Evolutionary conservation across 805 yeast genomes (phyloP), one percentile per base, ranked within the genome.

Genomic region (Candida tammaniensis): DNA sequence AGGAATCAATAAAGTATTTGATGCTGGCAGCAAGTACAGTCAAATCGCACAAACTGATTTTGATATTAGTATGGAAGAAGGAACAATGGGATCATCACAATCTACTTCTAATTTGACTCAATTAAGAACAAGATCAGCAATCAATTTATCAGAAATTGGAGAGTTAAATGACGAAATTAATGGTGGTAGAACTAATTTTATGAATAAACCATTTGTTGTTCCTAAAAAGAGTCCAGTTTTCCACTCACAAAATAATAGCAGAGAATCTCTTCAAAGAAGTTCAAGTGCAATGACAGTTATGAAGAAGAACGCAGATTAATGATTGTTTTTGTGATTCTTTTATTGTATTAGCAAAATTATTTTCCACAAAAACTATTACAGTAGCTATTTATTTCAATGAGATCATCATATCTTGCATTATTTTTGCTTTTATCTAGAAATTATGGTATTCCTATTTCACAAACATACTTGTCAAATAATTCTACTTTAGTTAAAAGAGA

Each of bases 51-150:
- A 49, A 24, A 47, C 49, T 13, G 49, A 46, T 8, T 26, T 49
- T 18, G 59, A 46, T 35, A 20, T 54, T 23, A 51, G 43, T 21
- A 44, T 64, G 39, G 70, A 64, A 43, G 69, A 61, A 37, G 70
- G 70, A 3, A 41, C 52, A 11, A 40, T 56, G 40, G 30, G 44
- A 2, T 39, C 57, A 3, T 31, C 48, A n/a, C 44, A 52, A 4
- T 39, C 53, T 1, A 44, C 36, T 17, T 49, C 51, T 7, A 38
- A 36, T 26, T 29, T 40, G 11, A 38, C 44, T 3, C 41, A 41
- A 10, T 48, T 66, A 17, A 46, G 72, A 18, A 65, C 72, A 2
- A 39, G 72, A 31, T 63, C 66, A 25, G 52, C 58, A 4, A 52
- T 63, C 14, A 62, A 54, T 31, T 52, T 65, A 35, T 30, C 37